These are phyloP conservation scores for Chytriomyces sp. DNA, from an alignment of 192 early-diverging fungal genomes.

Conservation along the genomic window DNA sequence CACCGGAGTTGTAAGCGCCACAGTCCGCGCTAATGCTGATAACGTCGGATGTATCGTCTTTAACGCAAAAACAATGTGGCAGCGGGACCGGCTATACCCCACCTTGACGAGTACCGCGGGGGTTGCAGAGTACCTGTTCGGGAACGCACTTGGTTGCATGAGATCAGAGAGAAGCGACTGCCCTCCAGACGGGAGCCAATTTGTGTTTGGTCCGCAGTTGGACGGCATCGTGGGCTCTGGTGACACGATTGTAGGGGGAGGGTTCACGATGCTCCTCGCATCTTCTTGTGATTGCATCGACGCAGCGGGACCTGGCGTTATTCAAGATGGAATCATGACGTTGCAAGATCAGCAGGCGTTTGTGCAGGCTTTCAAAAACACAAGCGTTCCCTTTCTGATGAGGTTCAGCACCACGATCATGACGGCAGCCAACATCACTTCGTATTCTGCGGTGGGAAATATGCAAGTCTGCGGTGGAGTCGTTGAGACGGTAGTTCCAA, in stretches of 20 bases:
- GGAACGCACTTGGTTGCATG: slow-evolving; percentile 32
- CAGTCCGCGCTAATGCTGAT: slow-evolving; percentile 9
- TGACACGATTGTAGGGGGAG: slow-evolving; percentile 22
- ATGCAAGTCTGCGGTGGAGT: slow-evolving; percentile 22
- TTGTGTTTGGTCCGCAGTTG: slow-evolving; percentile 23
- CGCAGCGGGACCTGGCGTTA: background rate
- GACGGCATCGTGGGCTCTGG: slow-evolving; percentile 10
- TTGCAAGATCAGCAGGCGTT: background rate
- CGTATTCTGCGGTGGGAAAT: background rate
- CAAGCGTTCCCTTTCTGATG: slow-evolving; percentile 6
- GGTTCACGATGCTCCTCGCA: background rate
- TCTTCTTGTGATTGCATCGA: slow-evolving; percentile 14
- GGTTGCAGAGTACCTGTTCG: slow-evolving; percentile 22
- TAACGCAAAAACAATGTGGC: background rate
- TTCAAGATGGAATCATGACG: slow-evolving; percentile 1
- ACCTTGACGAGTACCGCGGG: slow-evolving; percentile 16
- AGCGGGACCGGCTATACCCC: slow-evolving; percentile 17
- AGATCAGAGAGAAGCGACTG: slow-evolving; percentile 15
- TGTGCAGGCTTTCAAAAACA: background rate
- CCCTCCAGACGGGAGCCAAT: background rate
- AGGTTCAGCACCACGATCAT: background rate
- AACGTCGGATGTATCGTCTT: slow-evolving; percentile 6
- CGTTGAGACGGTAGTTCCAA: background rate
- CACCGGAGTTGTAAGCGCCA: slow-evolving; percentile 5
- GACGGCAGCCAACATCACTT: background rate